Conservation (phyloP, 768 basidiomycete species). For the Cyathus striatus region DNA sequence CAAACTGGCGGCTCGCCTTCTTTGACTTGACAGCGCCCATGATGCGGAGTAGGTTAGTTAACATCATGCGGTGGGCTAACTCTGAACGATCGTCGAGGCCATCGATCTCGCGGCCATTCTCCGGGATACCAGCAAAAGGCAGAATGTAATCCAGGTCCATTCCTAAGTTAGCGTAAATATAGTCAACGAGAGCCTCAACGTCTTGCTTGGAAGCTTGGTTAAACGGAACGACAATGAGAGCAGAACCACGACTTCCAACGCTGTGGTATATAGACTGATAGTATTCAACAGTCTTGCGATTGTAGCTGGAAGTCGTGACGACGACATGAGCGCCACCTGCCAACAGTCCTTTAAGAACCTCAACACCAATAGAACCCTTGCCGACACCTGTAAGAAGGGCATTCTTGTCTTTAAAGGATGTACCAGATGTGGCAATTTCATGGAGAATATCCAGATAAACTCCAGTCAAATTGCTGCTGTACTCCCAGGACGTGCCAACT, state of each 20-base stretch:
- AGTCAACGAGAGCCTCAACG: constrained; percentile 95
- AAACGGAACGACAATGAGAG: constrained; percentile 96
- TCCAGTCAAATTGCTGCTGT: constrained; percentile 93
- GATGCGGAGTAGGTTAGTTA: constrained; percentile 93
- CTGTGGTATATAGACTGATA: constrained; percentile 98
- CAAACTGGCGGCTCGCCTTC: constrained; percentile 95
- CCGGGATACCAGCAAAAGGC: constrained; percentile 97
- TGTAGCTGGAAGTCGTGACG: constrained; percentile 97
- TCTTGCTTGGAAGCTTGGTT: constrained; percentile 99
- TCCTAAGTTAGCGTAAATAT: constrained; percentile 92
- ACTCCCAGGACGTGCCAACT: constrained; percentile 93
- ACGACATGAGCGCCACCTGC: constrained; percentile 96
- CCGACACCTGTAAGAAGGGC: constrained; percentile 97
- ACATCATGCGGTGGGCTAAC: constrained; percentile 97
- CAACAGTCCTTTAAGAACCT: constrained; percentile 93
- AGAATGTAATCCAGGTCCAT: constrained; percentile 98
- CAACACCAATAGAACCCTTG: constrained; percentile 96
- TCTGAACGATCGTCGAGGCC: constrained; percentile 96
- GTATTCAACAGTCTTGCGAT: constrained; percentile 92
- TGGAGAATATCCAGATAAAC: constrained; percentile 95
- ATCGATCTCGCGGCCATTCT: constrained; percentile 98
- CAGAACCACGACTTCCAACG: constrained; percentile 92
- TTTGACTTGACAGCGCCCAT: constrained; percentile 97
- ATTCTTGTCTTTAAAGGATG: constrained; percentile 99
- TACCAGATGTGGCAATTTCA: constrained; percentile 97